Percentiles rank a stretch among this genome's conserved stretches.
These are phyloP conservation scores for Didymella segeticola DNA, from an alignment of 2,329 filamentous ascomycete genomes.

Conservation along the genomic window DNA sequence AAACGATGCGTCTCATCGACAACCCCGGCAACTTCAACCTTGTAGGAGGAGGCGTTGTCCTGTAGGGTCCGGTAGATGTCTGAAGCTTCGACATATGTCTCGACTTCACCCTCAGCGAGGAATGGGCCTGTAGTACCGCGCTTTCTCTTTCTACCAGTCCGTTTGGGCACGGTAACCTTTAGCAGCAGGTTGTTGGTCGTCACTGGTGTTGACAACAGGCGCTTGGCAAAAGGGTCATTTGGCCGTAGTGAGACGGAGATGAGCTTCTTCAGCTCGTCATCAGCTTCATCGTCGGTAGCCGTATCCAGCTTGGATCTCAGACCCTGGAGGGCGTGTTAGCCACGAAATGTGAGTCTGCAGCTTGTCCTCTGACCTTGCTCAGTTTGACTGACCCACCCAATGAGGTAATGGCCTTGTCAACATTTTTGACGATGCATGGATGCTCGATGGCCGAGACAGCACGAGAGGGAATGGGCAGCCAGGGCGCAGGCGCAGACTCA, in stretches of 20 bases:
- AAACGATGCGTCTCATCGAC: conserved; percentile 87
- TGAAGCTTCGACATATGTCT: conserved; percentile 28
- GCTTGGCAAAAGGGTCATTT: conserved; percentile 78
- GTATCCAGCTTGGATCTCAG: conserved; percentile 38
- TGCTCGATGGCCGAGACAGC: conserved; percentile 69
- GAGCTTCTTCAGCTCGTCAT: conserved; percentile 54
- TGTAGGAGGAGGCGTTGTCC: conserved; percentile 73
- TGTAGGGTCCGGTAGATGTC: conserved; percentile 68
- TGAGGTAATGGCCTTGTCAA: conserved; percentile 68
- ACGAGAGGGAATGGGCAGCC: conserved; percentile 59
- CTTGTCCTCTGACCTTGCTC: conserved; percentile 54
- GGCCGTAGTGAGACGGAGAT: conserved; percentile 78
- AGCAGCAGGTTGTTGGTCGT: conserved; percentile 83
- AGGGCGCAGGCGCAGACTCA: conserved; percentile 45
- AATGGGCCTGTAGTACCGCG: conserved; percentile 74
- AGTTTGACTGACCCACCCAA: conserved; percentile 64
- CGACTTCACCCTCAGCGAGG: conserved; percentile 42
- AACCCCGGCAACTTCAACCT: conserved; percentile 72
- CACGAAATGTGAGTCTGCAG: conserved; percentile 5
- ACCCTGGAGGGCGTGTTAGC: conserved; percentile 30
- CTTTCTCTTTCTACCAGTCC: conserved; percentile 86
- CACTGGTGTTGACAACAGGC: conserved; percentile 77
- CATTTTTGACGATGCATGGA: conserved; percentile 69
- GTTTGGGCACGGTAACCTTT: conserved; percentile 83
- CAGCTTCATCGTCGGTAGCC: conserved; percentile 26